phyloP scores from a whole-genome alignment of 352 stramenopile species.

The Globisporangium orthogonon region DNA sequence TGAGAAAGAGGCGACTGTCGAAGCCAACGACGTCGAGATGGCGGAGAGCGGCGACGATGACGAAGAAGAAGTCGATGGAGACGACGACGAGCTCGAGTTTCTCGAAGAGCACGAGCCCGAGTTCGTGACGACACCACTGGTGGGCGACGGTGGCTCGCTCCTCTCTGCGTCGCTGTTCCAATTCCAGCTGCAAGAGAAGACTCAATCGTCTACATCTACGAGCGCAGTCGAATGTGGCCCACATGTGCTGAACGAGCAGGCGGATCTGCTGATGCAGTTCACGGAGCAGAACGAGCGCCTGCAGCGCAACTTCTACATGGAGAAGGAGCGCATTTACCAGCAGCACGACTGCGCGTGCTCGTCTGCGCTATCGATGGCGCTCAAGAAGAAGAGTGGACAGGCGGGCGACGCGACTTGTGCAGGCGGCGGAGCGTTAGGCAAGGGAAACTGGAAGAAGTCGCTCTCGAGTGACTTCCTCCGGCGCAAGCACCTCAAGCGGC shows the following conservation, averaged over 20 bases:
- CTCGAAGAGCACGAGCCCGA: conserved; percentile 34
- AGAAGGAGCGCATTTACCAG: conserved; percentile 42
- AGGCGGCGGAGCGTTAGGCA: neutral
- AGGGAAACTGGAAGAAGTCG: conserved; percentile 44
- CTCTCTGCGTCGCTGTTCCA: conserved; percentile 40
- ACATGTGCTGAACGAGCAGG: conserved; percentile 23
- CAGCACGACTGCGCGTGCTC: conserved; percentile 35
- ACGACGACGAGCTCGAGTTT: conserved; percentile 24
- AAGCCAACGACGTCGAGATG: conserved; percentile 15
- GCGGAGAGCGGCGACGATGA: conserved; percentile 6
- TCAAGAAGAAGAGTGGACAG: conserved; percentile 18
- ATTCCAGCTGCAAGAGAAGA: conserved; percentile 9
- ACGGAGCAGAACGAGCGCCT: conserved; percentile 41
- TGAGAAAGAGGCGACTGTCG: neutral
- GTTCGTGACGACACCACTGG: conserved; percentile 28
- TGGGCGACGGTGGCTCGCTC: conserved; percentile 33
- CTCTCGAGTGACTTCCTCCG: conserved; percentile 46
- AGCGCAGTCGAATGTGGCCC: neutral
- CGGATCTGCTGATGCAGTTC: conserved; percentile 36
- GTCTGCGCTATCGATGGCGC: conserved; percentile 4
- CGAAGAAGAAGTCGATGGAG: conserved; percentile 5
- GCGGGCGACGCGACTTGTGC: neutral
- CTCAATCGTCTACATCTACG: neutral
- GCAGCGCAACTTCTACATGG: conserved; percentile 35
- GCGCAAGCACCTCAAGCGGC: conserved; percentile 67